Base-by-base conservation (phyloP, 768 basidiomycete genomes). In the Lactarius sanguifluus region DNA sequence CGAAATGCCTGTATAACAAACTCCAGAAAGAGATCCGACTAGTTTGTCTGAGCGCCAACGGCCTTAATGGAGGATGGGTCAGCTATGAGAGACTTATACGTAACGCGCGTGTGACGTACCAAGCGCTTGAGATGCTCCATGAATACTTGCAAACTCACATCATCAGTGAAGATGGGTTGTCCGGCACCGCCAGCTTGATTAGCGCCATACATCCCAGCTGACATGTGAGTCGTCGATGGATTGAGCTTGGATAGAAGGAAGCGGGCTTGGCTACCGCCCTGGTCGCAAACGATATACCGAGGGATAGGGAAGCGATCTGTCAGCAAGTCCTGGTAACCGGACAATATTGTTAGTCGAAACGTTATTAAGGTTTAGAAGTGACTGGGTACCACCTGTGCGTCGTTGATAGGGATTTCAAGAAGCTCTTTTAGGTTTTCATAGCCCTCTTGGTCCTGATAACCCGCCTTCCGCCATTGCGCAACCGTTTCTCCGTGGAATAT, bases 401-500 rank as follows among this genome's bases (percentile, higher is more conserved):
- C 97, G 23, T 81, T 84, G 45, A 91, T 85, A 5, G 97, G 97
- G 3, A 85, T 78, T 73, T 94, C 91, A 18, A 98, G 83, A 56
- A 98, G 81, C 75, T 96, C 94, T 73, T 95, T 96, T 79, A 99
- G 92, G 78, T 99, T 98, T 78, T 98, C 97, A 73, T 98, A 97
- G 41, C 94, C 96, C 76, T 98, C 96, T 78, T 98, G 96, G 0
- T 99, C 96, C 73, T 98, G 97, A 74, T 98, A 99, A 0, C 95
- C 96, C 13, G 93, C 92, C 77, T 98, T 98, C 59, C 96, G 86
- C 97, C 97, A 99, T 76, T 95, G 91, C 0, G 97, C 96, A 57
- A 99, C 85, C 25, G 94, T 92, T 76, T 96, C 94, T 25, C 97
- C 97, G 75, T 99, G 97, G 90, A 97, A 98, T 77, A 99, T 98